Base-by-base conservation (phyloP, 2,329 filamentous ascomycete species). In the Periconia digitata region DNA sequence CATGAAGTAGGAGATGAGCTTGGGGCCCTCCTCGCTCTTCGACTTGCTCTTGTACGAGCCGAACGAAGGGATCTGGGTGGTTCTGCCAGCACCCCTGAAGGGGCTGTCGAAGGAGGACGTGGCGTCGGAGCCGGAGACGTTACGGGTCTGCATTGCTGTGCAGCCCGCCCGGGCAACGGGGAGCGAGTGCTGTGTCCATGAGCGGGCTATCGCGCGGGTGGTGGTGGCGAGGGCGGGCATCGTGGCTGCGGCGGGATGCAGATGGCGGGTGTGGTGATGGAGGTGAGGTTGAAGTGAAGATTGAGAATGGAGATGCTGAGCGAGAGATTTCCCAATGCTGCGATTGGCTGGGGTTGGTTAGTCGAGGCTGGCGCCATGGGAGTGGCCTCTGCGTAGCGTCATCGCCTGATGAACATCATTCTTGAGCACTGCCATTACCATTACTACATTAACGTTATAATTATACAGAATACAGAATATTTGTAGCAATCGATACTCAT, bases 1-100 rank as follows among this genome's bases (percentile, higher is more conserved):
- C 90, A 97, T 96, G 79, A 99, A 97, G 84, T 99, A 99, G 68
- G 86, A 85, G 75, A 96, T 94, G 63, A 95, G 79, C 80, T 92
- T 87, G 78, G 95, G 96, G 68, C 80, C 80, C 61, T 78, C 82
- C 73, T 86, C 80, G 63, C 77, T 76, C 59, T 79, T 76, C 57
- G 77, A 78, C 72, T 84, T 85, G 75, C 83, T 86, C 76, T 85
- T 80, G 80, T 99, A 99, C 73, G 91, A 87, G 74, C 84, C 84
- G 76, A 95, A 97, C 78, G 89, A 85, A 62, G 94, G 94, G 70
- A 97, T 87, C 75, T 88, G 85, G 74, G 80, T 85, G 55, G 74
- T 69, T 52, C 72, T 72, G 50, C 72, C 69, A 56, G 69, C 55
- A 60, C 70, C 73, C 67, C 76, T 75, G 76, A 86, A 86, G 53